Conservation (phyloP, 305 asterid genomes). For the Fraxinus velutina region DNA sequence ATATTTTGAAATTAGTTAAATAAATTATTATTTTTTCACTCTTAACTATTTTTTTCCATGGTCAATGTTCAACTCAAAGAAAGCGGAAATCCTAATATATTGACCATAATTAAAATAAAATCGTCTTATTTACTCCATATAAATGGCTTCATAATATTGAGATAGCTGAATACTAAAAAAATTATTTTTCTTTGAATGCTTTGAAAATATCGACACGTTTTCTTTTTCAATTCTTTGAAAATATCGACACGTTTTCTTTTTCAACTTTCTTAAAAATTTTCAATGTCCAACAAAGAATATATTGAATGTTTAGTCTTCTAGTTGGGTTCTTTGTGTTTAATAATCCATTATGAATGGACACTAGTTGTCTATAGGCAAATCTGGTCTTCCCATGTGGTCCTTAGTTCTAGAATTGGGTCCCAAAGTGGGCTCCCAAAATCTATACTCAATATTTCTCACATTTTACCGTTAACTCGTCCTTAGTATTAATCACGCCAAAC, state of each 20-base stretch:
- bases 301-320: not conserved
- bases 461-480: not conserved
- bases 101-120: not conserved
- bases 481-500: not conserved
- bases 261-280: not conserved
- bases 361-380: not conserved
- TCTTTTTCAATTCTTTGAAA: not conserved
- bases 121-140: not conserved
- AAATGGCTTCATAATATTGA: not conserved
- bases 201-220: not conserved
- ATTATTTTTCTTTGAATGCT: not conserved
- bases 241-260: not conserved
- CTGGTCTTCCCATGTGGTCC: conserved; percentile 13
- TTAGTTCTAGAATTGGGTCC: conserved; percentile 34
- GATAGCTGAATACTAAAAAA: not conserved
- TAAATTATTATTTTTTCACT: not conserved
- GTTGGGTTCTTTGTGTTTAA: not conserved
- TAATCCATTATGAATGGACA: not conserved
- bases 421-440: not conserved
- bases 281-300: not conserved
- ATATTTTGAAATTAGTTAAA: not conserved
- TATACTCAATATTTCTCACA: not conserved
- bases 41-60: not conserved
- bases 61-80: not conserved
- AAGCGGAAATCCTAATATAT: not conserved